Evolutionary conservation across 306 rosid species (phyloP).

Genomic region (Pterocarpus macrocarpus): DNA sequence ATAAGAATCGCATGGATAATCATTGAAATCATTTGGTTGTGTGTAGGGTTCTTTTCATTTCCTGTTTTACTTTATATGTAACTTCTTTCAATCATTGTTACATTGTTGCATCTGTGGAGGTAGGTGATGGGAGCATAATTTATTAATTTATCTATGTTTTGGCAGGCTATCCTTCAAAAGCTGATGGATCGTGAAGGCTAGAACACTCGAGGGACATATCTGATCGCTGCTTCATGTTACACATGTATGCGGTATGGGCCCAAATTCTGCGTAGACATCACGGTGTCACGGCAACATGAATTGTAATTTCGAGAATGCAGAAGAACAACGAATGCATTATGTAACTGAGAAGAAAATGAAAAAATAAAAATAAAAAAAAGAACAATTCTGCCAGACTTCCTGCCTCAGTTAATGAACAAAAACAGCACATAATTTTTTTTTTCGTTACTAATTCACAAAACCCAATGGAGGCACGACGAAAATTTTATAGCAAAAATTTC

Average conservation of each 20-base stretch:
- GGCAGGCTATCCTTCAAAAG: conserved; percentile 71
- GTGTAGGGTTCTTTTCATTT: conserved; percentile 21
- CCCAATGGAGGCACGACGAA: no score
- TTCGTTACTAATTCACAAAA: no score
- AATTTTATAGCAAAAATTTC: no score
- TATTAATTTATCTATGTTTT: conserved; percentile 45
- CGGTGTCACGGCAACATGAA: background rate
- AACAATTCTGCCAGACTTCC: no score
- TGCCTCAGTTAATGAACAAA: no score
- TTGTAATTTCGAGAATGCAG: background rate
- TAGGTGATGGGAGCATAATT: conserved; percentile 26
- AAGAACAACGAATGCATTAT: background rate
- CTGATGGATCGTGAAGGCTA: conserved; percentile 65
- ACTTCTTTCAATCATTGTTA: conserved; percentile 19
- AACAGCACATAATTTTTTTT: no score
- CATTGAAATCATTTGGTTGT: conserved; percentile 21
- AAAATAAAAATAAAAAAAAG: no score
- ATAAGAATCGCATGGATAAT: conserved; percentile 28
- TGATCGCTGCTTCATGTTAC: conserved; percentile 39
- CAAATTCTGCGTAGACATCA: conserved; percentile 5
- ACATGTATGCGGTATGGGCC: conserved; percentile 11
- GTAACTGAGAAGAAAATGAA: background rate
- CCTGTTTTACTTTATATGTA: background rate
- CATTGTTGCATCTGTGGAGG: conserved; percentile 4
- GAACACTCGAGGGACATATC: conserved; percentile 39